phyloP scores from a whole-genome alignment of 768 basidiomycete species.

The Hypholoma sublateritium region DNA sequence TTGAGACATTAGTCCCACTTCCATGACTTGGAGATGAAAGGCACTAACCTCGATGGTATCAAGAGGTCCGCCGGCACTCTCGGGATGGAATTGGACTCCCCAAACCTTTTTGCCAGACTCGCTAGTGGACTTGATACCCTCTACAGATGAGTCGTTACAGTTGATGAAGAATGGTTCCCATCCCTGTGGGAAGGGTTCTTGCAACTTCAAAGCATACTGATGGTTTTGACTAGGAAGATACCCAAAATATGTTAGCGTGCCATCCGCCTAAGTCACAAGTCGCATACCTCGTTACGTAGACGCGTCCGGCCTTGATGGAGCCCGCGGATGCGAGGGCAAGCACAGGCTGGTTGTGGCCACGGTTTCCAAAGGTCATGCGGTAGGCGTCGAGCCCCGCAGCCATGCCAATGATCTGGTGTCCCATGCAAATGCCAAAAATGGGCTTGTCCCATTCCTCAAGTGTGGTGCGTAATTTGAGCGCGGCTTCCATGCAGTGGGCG shows the following conservation, averaged over 20 bases:
- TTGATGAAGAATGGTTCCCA: slow-evolving; percentile 99
- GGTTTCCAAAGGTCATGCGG: slow-evolving; percentile 99
- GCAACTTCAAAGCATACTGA: slow-evolving; percentile 93
- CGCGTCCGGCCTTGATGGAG: slow-evolving; percentile 91
- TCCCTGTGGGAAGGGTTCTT: slow-evolving; percentile 93
- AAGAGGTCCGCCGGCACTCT: slow-evolving; percentile 96
- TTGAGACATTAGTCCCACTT: slow-evolving; percentile 1
- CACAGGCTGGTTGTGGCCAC: slow-evolving; percentile 99
- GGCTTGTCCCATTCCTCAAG: slow-evolving; percentile 90
- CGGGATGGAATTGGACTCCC: slow-evolving; percentile 99
- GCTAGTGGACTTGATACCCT: slow-evolving; percentile 93
- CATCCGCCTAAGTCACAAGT: not conserved
- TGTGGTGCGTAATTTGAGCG: slow-evolving; percentile 75
- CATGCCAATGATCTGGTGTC: slow-evolving; percentile 96
- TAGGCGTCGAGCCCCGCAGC: slow-evolving; percentile 96
- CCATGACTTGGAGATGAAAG: no score
- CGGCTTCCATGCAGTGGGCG: slow-evolving; percentile 82
- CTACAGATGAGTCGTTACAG: slow-evolving; percentile 98
- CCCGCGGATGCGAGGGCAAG: slow-evolving; percentile 92
- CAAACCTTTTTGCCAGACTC: slow-evolving; percentile 90
- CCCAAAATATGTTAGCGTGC: slow-evolving; percentile 5
- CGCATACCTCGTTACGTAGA: slow-evolving; percentile 89
- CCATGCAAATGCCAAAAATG: slow-evolving; percentile 99
- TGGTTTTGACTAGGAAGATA: slow-evolving; percentile 77
- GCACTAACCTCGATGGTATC: slow-evolving; percentile 90